A percentile compares a stretch with the other conserved stretches of the same genome.
Conservation (phyloP, 345 rosid genomes). For the Abelmoschus esculentus region DNA sequence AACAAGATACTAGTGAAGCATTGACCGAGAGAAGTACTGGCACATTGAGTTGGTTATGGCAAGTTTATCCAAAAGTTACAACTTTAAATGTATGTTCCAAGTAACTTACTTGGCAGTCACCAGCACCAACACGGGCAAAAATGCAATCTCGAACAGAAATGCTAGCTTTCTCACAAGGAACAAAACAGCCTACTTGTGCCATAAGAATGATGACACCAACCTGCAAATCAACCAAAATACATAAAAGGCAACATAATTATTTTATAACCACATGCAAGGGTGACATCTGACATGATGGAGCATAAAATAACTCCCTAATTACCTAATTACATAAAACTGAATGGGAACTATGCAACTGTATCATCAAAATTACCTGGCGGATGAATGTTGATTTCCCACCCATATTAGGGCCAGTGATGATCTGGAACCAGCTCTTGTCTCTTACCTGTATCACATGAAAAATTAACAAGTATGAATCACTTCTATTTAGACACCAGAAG, state of each 20-base stretch:
- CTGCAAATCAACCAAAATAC: conserved; percentile 30
- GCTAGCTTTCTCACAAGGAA: conserved; percentile 89
- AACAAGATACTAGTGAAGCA: neutral
- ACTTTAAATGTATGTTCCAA: conserved; percentile 6
- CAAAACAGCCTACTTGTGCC: conserved; percentile 98
- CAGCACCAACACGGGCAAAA: conserved; percentile 98
- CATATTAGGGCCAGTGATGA: conserved; percentile 98
- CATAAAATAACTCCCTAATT: neutral
- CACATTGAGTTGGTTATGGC: neutral
- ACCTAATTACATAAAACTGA: neutral
- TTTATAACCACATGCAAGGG: neutral
- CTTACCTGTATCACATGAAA: conserved; percentile 50
- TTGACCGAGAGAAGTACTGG: conserved; percentile 1
- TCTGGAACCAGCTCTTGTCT: conserved; percentile 94
- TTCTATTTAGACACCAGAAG: conserved; percentile 19
- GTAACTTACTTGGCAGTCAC: conserved; percentile 93
- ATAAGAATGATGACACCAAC: conserved; percentile 88
- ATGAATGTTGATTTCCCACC: conserved; percentile 98
- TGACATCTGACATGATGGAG: neutral
- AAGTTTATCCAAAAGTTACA: conserved; percentile 5
- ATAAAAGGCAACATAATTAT: neutral
- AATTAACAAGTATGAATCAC: conserved; percentile 14
- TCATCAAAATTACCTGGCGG: conserved; percentile 57
- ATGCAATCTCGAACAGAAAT: conserved; percentile 93
- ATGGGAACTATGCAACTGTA: neutral